Evolutionary conservation across 805 yeast species (phyloP), one percentile per base, ranked within the genome.

Genomic region (Kodamaea jinghongensis): DNA sequence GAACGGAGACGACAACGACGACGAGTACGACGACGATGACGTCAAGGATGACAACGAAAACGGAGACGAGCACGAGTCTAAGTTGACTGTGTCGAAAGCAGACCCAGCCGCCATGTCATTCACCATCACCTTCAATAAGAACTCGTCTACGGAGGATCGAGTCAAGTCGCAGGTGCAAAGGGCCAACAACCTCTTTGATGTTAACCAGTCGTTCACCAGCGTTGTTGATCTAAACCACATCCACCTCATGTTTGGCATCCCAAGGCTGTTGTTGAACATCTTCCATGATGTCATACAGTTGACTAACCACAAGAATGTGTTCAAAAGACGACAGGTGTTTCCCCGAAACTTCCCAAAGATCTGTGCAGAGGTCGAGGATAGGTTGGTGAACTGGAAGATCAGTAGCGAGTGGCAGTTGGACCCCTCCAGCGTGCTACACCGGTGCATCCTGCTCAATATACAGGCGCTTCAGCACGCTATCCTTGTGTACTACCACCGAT

Each of bases 331-430:
- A 20, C 64, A 67, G 17, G 63, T 68, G 25, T 66, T 62, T 31
- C 81, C 82, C 0, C 57, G 81, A 30, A 77, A 76, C 47, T 78
- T 75, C 50, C 81, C 81, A 3, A 64, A 67, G 38, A 60, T 76
- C 2, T 76, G 81, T 47, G 76, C 80, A 38, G 81, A 76, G 38
- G 49, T 71, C 2, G 80, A 76, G 44, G 81, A 76, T 40, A 70
- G 65, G 27, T 52, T 78, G 14, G 42, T 68, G 32, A 63, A 56
- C 36, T 78, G 81, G 81, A 61, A 57, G 32, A 50, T 67, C 12
- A 69, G 65, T 14, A 44, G 46, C 17, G 39, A 52, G 14, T 75
- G 79, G 80, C 53, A 56, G 28, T 51, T 75, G 12, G 50, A 42
- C 1, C 17, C 17, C 3, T 50, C 52, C 26, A 42, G 49, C 28